Evolutionary conservation across 495 filamentous ascomycete species (phyloP), one percentile per base, ranked within the genome.

Genomic region (Trichoderma gamsii): DNA sequence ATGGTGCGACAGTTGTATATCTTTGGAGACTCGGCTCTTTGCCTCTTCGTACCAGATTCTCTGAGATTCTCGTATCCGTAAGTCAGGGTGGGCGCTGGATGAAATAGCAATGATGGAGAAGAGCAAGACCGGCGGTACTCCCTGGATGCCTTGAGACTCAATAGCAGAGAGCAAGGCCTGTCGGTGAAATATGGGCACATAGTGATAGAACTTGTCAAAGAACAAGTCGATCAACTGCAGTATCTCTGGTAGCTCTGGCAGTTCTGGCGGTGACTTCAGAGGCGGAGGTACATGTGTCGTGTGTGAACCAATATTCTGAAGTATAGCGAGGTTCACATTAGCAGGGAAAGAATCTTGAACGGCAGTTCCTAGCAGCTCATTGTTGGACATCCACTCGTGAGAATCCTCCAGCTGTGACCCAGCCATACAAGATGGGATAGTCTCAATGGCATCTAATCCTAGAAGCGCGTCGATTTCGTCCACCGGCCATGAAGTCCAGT

Each of bases 11-110:
- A 16, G 27, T 35, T 32, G 56, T 15, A 61, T 35, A 23, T 61
- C 56, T 61, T 32, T 61, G 0, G 56, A 61, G 2, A 61, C 25
- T 3, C 16, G 56, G 25, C 25, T 29, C 25, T 61, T 61, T 61
- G 56, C 56, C n/a, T 61, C 25, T 32, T 61, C 56, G 56, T 61
- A 61, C 56, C 63, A 65, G 35, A 13, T 18, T 43, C 11, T 6
- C 41, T 65, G 63, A 16, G 35, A 41, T 43, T 65, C 13, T 43
- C 35, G 35, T 5, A 41, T 21, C 63, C 12, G 63, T 6, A 2
- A 21, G n/a, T 65, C 25, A 32, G 63, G 63, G 15, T 65, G 63
- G 21, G 7, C 41, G 9, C 27, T 25, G 29, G 56, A 12, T 29
- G 56, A 23, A 15, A 61, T 23, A 6, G 56, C 56, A 23, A 61